Conservation (phyloP, 2,329 filamentous ascomycete species). For the Davidsoniella eucalypti region DNA sequence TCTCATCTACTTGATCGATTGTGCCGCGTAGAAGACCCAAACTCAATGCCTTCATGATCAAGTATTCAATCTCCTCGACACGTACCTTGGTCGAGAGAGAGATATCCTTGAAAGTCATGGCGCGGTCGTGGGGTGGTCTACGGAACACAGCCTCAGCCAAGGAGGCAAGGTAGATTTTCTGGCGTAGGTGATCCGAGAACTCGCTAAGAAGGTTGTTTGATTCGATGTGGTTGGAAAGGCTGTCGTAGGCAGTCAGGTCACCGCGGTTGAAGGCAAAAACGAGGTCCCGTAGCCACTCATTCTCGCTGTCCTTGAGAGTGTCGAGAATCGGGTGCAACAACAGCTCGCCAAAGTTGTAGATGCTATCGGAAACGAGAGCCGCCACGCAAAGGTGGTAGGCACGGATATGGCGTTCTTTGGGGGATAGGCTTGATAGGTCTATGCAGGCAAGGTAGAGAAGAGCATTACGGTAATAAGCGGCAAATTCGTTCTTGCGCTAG, state of each 20-base stretch:
- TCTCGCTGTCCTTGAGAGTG: conserved; percentile 50
- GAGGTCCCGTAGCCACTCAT: conserved; percentile 85
- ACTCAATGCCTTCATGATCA: conserved; percentile 98
- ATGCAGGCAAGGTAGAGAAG: conserved; percentile 96
- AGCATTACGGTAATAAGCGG: conserved; percentile 92
- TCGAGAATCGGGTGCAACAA: conserved; percentile 92
- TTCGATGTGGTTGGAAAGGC: conserved; percentile 62
- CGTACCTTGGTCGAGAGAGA: conserved; percentile 82
- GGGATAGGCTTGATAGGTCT: conserved; percentile 57
- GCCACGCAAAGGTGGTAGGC: conserved; percentile 89
- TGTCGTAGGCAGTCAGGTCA: conserved; percentile 74
- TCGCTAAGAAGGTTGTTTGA: conserved; percentile 65
- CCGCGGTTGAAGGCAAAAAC: conserved; percentile 96
- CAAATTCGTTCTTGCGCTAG: conserved; percentile 69
- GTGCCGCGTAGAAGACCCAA: conserved; percentile 76
- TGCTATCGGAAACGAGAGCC: conserved; percentile 80
- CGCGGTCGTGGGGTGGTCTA: conserved; percentile 83
- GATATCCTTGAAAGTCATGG: conserved; percentile 83
- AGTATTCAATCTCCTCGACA: conserved; percentile 83
- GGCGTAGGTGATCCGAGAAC: conserved; percentile 71
- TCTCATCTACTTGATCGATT: conserved; percentile 89
- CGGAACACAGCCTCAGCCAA: conserved; percentile 94
- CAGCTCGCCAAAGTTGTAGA: conserved; percentile 99
- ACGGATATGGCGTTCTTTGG: conserved; percentile 60
- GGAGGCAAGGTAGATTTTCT: conserved; percentile 95